phyloP scores from a whole-genome alignment of 805 yeast genomes.

The Cyberlindnera maritima region DNA sequence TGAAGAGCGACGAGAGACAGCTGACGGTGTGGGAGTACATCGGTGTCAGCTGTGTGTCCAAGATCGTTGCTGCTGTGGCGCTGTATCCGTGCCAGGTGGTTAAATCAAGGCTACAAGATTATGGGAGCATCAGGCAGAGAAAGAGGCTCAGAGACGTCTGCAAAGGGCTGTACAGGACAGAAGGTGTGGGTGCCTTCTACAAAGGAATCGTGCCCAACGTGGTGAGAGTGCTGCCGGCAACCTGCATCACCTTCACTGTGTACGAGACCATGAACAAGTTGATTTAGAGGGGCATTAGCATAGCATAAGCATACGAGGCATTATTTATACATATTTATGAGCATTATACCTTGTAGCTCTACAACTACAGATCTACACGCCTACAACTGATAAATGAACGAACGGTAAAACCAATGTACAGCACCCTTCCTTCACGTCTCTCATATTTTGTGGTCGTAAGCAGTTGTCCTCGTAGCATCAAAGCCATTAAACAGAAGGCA shows the following conservation, averaged over 20 bases:
- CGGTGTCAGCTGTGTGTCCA: conserved; percentile 63
- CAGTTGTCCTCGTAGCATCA: too few species aligned
- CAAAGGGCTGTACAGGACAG: conserved; percentile 38
- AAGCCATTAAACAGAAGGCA: conserved; percentile 64
- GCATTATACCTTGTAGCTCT: too few species aligned
- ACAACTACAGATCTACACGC: too few species aligned
- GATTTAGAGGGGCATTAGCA: neutral
- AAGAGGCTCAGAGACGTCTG: conserved; percentile 34
- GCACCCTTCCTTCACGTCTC: too few species aligned
- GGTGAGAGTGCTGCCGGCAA: conserved; percentile 84
- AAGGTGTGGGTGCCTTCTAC: conserved; percentile 71
- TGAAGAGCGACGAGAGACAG: conserved; percentile 24
- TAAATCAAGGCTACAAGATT: conserved; percentile 69
- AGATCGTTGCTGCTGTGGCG: conserved; percentile 60
- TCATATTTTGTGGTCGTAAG: too few species aligned
- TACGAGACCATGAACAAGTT: conserved; percentile 59
- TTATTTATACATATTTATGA: too few species aligned
- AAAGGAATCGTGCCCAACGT: conserved; percentile 80
- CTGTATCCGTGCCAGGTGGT: conserved; percentile 86
- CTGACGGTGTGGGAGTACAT: conserved; percentile 58
- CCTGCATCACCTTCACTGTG: conserved; percentile 83
- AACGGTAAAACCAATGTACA: too few species aligned
- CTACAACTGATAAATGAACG: too few species aligned
- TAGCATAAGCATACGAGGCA: too few species aligned
- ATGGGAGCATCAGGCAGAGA: conserved; percentile 30